phyloP scores from a whole-genome alignment of 1,284 basidiomycete genomes.

The Ganoderma sp. region DNA sequence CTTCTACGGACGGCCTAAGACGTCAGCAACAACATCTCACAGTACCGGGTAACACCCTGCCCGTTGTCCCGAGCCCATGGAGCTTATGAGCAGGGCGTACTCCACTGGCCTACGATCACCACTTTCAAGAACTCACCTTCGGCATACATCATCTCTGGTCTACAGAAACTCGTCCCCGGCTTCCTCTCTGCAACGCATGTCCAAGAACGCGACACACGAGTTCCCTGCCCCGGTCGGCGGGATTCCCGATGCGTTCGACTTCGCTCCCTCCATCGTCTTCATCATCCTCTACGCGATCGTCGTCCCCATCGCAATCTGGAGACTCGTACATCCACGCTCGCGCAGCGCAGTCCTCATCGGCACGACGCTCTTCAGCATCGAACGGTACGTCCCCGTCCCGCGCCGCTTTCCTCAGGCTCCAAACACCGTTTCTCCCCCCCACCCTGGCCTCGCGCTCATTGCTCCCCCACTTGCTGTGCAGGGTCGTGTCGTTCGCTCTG shows the following conservation, averaged over 20 bases:
- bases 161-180: background rate
- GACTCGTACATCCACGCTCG: constrained; percentile 20
- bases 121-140: background rate
- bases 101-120: background rate
- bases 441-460: too few species aligned
- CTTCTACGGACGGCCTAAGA: too few species aligned
- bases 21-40: too few species aligned
- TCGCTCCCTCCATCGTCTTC: constrained; percentile 14
- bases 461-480: constrained; percentile 8
- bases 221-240: constrained; percentile 14
- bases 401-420: too few species aligned
- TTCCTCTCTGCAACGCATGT: background rate
- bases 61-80: background rate
- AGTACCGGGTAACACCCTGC: background rate
- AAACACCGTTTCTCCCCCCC: too few species aligned
- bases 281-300: constrained; percentile 29
- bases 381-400: too few species aligned
- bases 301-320: constrained; percentile 25
- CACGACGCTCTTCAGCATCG: too few species aligned
- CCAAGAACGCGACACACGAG: background rate
- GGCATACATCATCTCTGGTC: background rate
- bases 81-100: background rate
- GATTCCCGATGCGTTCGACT: background rate
- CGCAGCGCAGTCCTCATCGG: constrained; percentile 18
- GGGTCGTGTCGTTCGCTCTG: constrained; percentile 38